Percentiles rank a stretch among this genome's conserved stretches.
These are phyloP conservation scores for Pichia sp. DNA, from an alignment of 1,139 yeast species.

Conservation along the genomic window DNA sequence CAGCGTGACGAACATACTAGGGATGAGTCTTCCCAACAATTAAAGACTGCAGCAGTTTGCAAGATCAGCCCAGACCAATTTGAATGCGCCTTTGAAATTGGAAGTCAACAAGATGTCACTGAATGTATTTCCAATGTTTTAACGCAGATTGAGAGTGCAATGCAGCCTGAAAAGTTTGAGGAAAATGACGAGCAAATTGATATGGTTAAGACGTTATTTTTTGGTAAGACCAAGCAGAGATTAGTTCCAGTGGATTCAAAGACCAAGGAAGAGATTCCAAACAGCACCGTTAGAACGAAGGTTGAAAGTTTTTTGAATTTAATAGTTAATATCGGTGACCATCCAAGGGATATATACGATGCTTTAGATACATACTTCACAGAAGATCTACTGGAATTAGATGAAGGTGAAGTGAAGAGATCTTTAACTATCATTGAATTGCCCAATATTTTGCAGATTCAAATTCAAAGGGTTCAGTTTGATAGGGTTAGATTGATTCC, in stretches of 20 bases:
- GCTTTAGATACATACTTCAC: conserved; percentile 81
- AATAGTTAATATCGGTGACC: conserved; percentile 78
- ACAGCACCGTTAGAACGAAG: conserved; percentile 41
- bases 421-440: conserved; percentile 60
- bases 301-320: conserved; percentile 73
- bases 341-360: conserved; percentile 83
- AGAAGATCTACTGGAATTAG: conserved; percentile 63
- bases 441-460: conserved; percentile 83
- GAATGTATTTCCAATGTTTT: conserved; percentile 94
- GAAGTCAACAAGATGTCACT: conserved; percentile 94
- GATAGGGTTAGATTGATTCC: conserved; percentile 68
- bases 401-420: conserved; percentile 67
- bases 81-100: conserved; percentile 46
- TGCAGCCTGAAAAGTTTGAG: conserved; percentile 56
- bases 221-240: conserved; percentile 60
- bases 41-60: conserved; percentile 9
- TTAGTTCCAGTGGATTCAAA: conserved; percentile 33
- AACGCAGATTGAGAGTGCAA: conserved; percentile 89
- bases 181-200: conserved; percentile 80
- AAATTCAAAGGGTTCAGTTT: conserved; percentile 87
- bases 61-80: conserved; percentile 17
- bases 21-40: not conserved
- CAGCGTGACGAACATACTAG: not conserved
- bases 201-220: conserved; percentile 67
- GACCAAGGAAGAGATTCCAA: conserved; percentile 24